Conservation (phyloP, 495 filamentous ascomycete genomes). For the Talaromyces ruber region DNA sequence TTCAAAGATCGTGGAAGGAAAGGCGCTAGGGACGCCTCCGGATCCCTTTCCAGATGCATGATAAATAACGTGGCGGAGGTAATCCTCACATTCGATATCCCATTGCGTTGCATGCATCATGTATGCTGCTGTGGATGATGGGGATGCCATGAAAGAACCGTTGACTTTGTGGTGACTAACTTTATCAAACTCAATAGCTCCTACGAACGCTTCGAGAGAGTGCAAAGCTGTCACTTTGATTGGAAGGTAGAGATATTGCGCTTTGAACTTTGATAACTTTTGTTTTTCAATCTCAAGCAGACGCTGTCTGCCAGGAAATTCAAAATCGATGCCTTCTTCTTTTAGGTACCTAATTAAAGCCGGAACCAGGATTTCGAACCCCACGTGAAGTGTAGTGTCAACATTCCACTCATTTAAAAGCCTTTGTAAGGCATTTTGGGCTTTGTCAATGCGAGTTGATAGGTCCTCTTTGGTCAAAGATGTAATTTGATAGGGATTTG, state of each 20-base stretch:
- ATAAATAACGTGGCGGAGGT: slow-evolving; percentile 17
- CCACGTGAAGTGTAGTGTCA: slow-evolving; percentile 15
- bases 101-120: slow-evolving; percentile 28
- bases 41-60: slow-evolving; percentile 18
- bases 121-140: slow-evolving; percentile 40
- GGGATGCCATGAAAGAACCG: slow-evolving; percentile 39
- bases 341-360: slow-evolving; percentile 16
- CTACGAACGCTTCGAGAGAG: slow-evolving; percentile 40
- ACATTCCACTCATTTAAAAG: slow-evolving; percentile 10
- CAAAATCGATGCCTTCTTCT: slow-evolving; percentile 13
- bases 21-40: slow-evolving; percentile 21
- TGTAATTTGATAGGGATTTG: background rate
- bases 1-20: slow-evolving; percentile 26
- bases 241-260: slow-evolving; percentile 19
- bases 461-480: background rate
- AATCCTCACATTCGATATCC: slow-evolving; percentile 31
- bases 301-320: slow-evolving; percentile 17
- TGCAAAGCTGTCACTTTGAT: slow-evolving; percentile 26
- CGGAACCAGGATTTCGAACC: slow-evolving; percentile 30
- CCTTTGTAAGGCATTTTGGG: background rate
- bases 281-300: slow-evolving; percentile 6
- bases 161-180: slow-evolving; percentile 33
- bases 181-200: slow-evolving; percentile 32
- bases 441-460: background rate
- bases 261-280: slow-evolving; percentile 20